Evolutionary conservation across 1,284 basidiomycete genomes (phyloP), one percentile per base, ranked within the genome.

Genomic region (Amylostereum chailletii): DNA sequence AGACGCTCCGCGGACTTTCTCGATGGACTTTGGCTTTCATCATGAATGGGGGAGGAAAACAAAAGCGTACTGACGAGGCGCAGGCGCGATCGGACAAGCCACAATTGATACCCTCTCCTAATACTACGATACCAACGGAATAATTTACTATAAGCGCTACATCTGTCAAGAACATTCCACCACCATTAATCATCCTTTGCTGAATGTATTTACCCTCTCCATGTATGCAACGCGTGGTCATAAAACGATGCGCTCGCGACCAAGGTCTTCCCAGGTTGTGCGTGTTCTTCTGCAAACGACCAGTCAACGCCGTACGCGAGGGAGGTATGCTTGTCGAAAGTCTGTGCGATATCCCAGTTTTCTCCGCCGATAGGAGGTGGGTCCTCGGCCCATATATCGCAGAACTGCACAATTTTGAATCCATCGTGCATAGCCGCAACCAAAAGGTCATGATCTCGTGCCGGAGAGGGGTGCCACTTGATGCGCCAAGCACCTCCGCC

Each of bases 361-460:
- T 56, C 53, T 8, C 47, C 32, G 46, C 46, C 11, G 42, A 42
- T 11, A 3, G 47, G 30, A 9, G 39, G 39, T 11, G 48, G 30
- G 5, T 30, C 40, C 3, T 46, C 27, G 19, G 42, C 29, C 41
- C 49, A 47, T 4, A 50, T 42, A 30, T 53, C 57, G 27, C 37
- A 46, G 53, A 87, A 78, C 1, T 66, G 71, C 34, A 94, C 66
- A 5, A 94, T 74, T 59, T 94, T 95, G 76, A 93, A 95, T 1
- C 96, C 95, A 55, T 91, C 93, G 62, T 97, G 94, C 96, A 99
- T 99, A 62, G 90, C 91, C 0, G 93, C 96, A 7, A 94, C 81
- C 31, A 98, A 74, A 1, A 99, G 71, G 58, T 94, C 86, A 29
- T 74, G 60, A 52, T 72, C 74, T 37, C 85, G 76, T 2, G 60